Evolutionary conservation across 2,329 filamentous ascomycete genomes (phyloP).

Genomic region (Periglandula ipomoeae): DNA sequence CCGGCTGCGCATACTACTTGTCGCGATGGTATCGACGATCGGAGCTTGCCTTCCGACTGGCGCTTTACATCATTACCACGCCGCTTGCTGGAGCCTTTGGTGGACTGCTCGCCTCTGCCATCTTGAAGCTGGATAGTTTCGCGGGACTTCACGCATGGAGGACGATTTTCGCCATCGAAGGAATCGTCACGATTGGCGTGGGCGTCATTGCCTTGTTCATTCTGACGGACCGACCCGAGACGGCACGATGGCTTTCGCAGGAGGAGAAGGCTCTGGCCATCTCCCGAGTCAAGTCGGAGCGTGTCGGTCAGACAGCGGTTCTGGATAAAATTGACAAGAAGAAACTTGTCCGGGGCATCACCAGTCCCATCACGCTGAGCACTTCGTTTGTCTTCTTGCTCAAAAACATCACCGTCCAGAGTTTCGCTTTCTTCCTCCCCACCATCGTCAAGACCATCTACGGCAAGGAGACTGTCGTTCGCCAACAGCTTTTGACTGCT

Average conservation of each 20-base stretch:
- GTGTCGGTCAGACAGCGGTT: conserved; percentile 51
- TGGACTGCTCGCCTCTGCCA: conserved; percentile 55
- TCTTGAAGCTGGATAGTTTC: conserved; percentile 51
- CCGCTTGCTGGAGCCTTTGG: conserved; percentile 64
- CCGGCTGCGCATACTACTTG: conserved; percentile 66
- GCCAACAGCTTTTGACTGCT: conserved; percentile 61
- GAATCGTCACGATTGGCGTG: conserved; percentile 46
- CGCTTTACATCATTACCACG: conserved; percentile 62
- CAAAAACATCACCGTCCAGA: conserved; percentile 63
- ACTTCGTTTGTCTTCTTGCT: conserved; percentile 52
- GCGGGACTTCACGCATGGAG: conserved; percentile 50
- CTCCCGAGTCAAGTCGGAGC: conserved; percentile 59
- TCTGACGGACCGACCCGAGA: conserved; percentile 59
- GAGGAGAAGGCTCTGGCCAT: conserved; percentile 60
- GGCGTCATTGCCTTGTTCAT: conserved; percentile 53
- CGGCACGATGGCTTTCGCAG: conserved; percentile 54
- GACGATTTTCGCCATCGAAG: conserved; percentile 64
- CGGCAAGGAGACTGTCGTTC: conserved; percentile 42
- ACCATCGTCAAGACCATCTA: conserved; percentile 64
- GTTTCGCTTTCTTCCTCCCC: conserved; percentile 59
- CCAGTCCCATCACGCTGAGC: conserved; percentile 50
- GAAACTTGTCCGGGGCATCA: conserved; percentile 53
- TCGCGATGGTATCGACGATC: conserved; percentile 62
- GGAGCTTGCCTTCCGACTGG: conserved; percentile 58
- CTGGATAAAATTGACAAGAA: conserved; percentile 52